Conservation (phyloP, 495 filamentous ascomycete species). For the Beverwykella pulmonaria region DNA sequence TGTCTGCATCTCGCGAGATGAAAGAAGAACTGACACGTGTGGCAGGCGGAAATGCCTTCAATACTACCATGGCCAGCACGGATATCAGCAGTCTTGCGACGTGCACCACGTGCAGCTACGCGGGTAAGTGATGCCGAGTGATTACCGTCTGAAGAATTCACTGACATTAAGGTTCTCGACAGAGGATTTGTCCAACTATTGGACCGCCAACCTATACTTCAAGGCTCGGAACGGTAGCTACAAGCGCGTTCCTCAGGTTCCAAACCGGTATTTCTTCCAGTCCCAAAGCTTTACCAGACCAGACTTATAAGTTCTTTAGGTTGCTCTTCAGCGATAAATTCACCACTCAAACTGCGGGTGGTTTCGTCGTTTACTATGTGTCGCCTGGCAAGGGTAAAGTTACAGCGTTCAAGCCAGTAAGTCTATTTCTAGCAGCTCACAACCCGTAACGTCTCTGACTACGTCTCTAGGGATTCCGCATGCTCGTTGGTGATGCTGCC, state of each 20-base stretch:
- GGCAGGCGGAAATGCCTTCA: conserved; percentile 36
- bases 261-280: conserved; percentile 11
- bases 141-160: no score
- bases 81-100: conserved; percentile 20
- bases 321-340: conserved; percentile 28
- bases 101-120: conserved; percentile 30
- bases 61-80: conserved; percentile 19
- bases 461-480: conserved; percentile 29
- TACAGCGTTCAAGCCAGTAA: conserved; percentile 36
- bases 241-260: conserved; percentile 34
- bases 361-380: conserved; percentile 33
- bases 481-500: conserved; percentile 34
- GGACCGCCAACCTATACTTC: conserved; percentile 36
- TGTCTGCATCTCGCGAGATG: no score
- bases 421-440: neutral
- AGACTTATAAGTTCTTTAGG: neutral
- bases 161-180: no score
- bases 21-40: no score
- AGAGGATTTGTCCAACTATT: conserved; percentile 28
- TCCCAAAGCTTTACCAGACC: neutral
- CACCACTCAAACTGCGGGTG: conserved; percentile 24
- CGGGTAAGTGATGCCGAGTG: conserved; percentile 18
- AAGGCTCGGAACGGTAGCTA: conserved; percentile 32
- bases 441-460: neutral
- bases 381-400: conserved; percentile 16